These are phyloP conservation scores for Colletotrichum noveboracense DNA, from an alignment of 2,329 filamentous ascomycete species.

Conservation along the genomic window DNA sequence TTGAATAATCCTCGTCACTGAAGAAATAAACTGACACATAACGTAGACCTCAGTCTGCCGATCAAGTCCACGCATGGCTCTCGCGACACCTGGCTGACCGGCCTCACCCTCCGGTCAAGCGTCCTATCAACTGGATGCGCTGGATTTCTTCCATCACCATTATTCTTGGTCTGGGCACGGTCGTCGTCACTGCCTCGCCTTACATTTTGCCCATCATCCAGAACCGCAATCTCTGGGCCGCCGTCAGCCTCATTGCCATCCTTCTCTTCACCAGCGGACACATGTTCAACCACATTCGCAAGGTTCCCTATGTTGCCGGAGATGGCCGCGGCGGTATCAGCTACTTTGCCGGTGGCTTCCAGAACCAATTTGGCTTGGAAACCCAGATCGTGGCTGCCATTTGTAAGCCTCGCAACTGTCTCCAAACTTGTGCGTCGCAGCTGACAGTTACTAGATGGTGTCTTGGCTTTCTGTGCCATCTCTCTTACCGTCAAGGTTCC, in stretches of 20 bases:
- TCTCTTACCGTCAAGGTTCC: slow-evolving; percentile 91
- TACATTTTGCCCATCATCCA: slow-evolving; percentile 83
- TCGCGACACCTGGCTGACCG: slow-evolving; percentile 77
- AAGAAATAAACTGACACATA: slow-evolving; percentile 1
- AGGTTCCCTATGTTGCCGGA: slow-evolving; percentile 88
- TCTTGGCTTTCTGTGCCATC: slow-evolving; percentile 89
- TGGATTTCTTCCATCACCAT: slow-evolving; percentile 72
- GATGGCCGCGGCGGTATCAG: slow-evolving; percentile 85
- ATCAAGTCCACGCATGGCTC: slow-evolving; percentile 81
- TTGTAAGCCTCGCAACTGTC: slow-evolving; percentile 67
- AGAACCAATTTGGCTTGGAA: slow-evolving; percentile 92
- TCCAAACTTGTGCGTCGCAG: slow-evolving; percentile 22
- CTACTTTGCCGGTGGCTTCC: slow-evolving; percentile 92
- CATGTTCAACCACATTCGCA: slow-evolving; percentile 99
- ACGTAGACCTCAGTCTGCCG: slow-evolving; percentile 72
- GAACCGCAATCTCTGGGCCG: slow-evolving; percentile 94
- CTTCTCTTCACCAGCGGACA: slow-evolving; percentile 94
- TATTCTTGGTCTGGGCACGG: slow-evolving; percentile 72
- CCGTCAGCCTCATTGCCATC: slow-evolving; percentile 84
- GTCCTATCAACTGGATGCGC: slow-evolving; percentile 87
- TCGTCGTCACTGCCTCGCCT: slow-evolving; percentile 73
- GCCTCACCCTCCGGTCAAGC: slow-evolving; percentile 77
- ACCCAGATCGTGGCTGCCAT: slow-evolving; percentile 94
- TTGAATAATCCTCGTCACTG: not conserved
- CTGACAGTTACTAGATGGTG: slow-evolving; percentile 59